A percentile compares a stretch with the other conserved stretches of the same genome.
Conservation (phyloP, 306 rosid species). For the Datisca glomerata region DNA sequence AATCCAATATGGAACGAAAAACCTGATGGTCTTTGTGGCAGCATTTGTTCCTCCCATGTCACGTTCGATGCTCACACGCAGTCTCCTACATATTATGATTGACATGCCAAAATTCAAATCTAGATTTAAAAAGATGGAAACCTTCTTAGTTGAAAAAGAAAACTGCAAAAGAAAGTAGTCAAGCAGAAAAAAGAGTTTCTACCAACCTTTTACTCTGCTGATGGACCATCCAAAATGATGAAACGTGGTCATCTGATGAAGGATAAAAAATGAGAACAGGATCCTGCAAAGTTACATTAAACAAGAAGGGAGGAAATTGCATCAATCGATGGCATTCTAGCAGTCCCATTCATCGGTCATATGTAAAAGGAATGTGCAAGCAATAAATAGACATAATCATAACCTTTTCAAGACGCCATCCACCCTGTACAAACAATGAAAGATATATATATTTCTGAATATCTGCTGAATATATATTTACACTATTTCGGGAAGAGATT, state of each 20-base stretch:
- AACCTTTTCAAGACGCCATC: constrained; percentile 96
- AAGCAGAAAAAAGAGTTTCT: too few relatives aligned
- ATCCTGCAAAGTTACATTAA: constrained; percentile 34
- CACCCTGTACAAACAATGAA: constrained; percentile 65
- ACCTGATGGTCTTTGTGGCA: constrained; percentile 78
- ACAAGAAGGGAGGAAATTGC: too few relatives aligned
- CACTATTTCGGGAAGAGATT: constrained; percentile 62
- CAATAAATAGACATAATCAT: constrained; percentile 12
- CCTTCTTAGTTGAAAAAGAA: too few relatives aligned
- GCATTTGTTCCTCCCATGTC: constrained; percentile 90
- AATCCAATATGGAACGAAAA: constrained; percentile 95
- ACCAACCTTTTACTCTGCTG: constrained; percentile 65
- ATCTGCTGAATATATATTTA: constrained; percentile 77
- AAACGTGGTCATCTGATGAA: constrained; percentile 45
- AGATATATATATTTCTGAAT: constrained; percentile 72
- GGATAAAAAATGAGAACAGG: constrained; percentile 76
- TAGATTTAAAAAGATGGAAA: too few relatives aligned
- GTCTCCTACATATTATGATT: constrained; percentile 33
- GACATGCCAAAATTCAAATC: too few relatives aligned
- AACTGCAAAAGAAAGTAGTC: too few relatives aligned
- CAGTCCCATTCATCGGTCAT: background rate
- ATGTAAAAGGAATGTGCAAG: too few relatives aligned
- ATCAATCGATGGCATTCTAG: background rate
- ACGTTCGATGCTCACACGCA: constrained; percentile 85
- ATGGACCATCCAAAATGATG: constrained; percentile 87